These are phyloP conservation scores for Hygrocybe coccinea DNA, from an alignment of 768 basidiomycete genomes.

Conservation along the genomic window DNA sequence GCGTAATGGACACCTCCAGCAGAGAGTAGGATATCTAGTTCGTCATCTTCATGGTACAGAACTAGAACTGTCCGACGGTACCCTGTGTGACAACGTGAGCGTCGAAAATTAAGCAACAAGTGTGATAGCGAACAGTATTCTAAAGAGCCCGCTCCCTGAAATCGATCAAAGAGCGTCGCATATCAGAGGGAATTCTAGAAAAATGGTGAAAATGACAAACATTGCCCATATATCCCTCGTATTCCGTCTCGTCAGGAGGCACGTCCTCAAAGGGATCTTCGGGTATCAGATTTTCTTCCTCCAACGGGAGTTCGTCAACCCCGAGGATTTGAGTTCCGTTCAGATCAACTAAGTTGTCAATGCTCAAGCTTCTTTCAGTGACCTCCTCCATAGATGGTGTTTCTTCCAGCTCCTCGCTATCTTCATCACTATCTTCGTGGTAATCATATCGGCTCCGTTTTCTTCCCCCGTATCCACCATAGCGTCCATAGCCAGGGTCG, in stretches of 20 bases:
- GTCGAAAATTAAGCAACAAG: background rate
- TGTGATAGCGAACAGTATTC: constrained; percentile 26
- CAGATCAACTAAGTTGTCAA: constrained; percentile 31
- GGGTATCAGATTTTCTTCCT: constrained; percentile 29
- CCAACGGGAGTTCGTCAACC: constrained; percentile 15
- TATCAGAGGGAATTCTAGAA: background rate
- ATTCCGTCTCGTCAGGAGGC: constrained; percentile 33
- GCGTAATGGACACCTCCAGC: constrained; percentile 18
- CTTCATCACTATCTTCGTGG: constrained; percentile 13
- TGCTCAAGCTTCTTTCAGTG: constrained; percentile 11
- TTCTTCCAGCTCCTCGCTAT: constrained; percentile 17
- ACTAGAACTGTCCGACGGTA: constrained; percentile 31
- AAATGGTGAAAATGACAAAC: constrained; percentile 21
- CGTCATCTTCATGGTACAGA: constrained; percentile 22
- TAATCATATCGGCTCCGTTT: constrained; percentile 12
- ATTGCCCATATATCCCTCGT: constrained; percentile 41
- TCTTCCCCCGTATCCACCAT: constrained; percentile 15
- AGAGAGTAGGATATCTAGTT: constrained; percentile 15
- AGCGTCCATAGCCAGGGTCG: constrained; percentile 3
- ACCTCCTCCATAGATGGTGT: constrained; percentile 25
- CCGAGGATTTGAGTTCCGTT: constrained; percentile 21
- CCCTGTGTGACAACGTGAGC: constrained; percentile 17
- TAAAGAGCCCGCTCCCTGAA: constrained; percentile 23
- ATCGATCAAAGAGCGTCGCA: background rate
- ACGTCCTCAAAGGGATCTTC: constrained; percentile 31